Percentiles rank a stretch among this genome's conserved stretches.
phyloP scores from a whole-genome alignment of 2,329 filamentous ascomycete species.

The Ambrosiella beaveri region DNA sequence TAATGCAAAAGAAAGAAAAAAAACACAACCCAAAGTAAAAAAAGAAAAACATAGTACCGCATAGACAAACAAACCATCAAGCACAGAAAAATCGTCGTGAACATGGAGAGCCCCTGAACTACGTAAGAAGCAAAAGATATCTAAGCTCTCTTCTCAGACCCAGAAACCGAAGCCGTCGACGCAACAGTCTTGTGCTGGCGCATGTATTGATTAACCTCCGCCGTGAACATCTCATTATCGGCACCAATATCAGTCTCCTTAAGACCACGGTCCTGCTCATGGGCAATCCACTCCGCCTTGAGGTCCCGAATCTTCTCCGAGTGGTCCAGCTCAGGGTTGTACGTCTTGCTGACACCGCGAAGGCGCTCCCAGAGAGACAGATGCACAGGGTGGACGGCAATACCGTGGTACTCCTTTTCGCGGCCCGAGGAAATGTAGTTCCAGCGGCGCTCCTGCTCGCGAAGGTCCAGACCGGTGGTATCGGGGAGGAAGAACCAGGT shows the following conservation, averaged over 20 bases:
- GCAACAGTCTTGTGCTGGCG: slow-evolving; percentile 4
- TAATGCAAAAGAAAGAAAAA: neutral
- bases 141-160: slow-evolving; percentile 7
- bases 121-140: neutral
- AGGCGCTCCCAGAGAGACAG: slow-evolving; percentile 76
- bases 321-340: slow-evolving; percentile 69
- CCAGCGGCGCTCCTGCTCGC: slow-evolving; percentile 95
- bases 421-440: slow-evolving; percentile 63
- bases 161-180: slow-evolving; percentile 4
- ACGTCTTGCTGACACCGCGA: slow-evolving; percentile 60
- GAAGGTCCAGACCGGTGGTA: slow-evolving; percentile 87
- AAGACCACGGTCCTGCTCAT: slow-evolving; percentile 28
- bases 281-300: slow-evolving; percentile 42
- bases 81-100: neutral
- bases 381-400: slow-evolving; percentile 80
- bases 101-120: neutral
- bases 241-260: slow-evolving; percentile 28
- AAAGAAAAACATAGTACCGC: neutral
- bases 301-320: slow-evolving; percentile 74
- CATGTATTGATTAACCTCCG: slow-evolving; percentile 12
- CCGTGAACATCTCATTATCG: slow-evolving; percentile 16
- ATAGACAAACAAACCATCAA: neutral
- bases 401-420: slow-evolving; percentile 73
- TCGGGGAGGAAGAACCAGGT: slow-evolving; percentile 85
- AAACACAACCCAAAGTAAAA: neutral